Conservation (phyloP, 2,329 filamentous ascomycete species). For the Alternaria burnsii region DNA sequence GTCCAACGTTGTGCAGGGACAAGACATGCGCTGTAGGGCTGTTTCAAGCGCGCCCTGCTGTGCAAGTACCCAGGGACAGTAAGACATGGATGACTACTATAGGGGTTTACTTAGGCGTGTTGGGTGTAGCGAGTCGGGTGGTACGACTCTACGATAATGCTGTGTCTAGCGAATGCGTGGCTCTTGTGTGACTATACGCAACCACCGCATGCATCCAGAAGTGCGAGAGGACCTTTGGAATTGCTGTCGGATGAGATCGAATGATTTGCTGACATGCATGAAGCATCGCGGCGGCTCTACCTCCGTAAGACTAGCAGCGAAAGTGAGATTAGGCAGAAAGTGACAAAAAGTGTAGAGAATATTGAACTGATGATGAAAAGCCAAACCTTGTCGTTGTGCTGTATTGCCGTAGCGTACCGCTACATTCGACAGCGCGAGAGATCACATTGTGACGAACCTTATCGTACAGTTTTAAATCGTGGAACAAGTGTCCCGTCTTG, state of each 20-base stretch:
- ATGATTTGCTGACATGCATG: background rate
- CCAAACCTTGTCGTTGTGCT: background rate
- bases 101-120: background rate
- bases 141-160: conserved; percentile 1
- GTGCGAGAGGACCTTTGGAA: conserved; percentile 2
- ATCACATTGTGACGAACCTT: background rate
- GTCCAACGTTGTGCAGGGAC: conserved; percentile 4
- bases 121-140: conserved; percentile 3
- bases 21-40: conserved; percentile 14
- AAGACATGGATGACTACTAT: background rate
- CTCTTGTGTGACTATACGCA: conserved; percentile 29
- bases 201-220: background rate
- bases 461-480: background rate
- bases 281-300: background rate
- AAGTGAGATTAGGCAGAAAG: background rate
- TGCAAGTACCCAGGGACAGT: conserved; percentile 3
- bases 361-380: background rate
- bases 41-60: conserved; percentile 14
- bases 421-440: background rate
- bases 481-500: conserved; percentile 1
- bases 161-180: conserved; percentile 24
- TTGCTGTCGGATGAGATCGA: background rate
- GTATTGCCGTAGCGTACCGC: conserved; percentile 4
- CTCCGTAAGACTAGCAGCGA: background rate
- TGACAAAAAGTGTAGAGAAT: background rate